A percentile compares a stretch with the other conserved stretches of the same genome.
Conservation (phyloP, 129 eudicot species). For the Mikania micrantha region DNA sequence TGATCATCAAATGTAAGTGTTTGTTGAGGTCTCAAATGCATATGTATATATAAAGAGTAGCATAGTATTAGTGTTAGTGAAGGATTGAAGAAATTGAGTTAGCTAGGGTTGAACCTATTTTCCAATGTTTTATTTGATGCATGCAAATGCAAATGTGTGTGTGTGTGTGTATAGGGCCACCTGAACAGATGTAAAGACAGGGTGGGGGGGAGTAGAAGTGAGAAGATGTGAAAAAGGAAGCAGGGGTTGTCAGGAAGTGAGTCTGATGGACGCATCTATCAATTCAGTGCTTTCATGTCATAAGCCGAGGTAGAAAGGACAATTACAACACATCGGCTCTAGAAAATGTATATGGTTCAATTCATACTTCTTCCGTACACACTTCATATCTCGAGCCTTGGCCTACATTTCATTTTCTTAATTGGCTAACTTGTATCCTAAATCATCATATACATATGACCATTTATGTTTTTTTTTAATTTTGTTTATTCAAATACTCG, state of each 20-base stretch:
- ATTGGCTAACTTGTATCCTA: background rate
- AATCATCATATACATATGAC: background rate
- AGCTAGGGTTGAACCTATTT: slow-evolving; percentile 24
- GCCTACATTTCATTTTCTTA: background rate
- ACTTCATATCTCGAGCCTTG: background rate
- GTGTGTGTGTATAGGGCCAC: slow-evolving; percentile 24
- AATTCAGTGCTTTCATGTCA: slow-evolving; percentile 67
- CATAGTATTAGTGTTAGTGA: background rate
- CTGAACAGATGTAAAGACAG: slow-evolving; percentile 46
- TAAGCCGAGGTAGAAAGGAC: slow-evolving; percentile 65
- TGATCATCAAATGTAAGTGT: slow-evolving; percentile 13
- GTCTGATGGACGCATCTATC: slow-evolving; percentile 80
- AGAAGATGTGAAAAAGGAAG: slow-evolving; percentile 1
- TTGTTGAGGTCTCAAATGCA: slow-evolving; percentile 38
- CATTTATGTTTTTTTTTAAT: background rate
- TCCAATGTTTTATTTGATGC: slow-evolving; percentile 17
- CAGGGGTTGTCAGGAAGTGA: slow-evolving; percentile 19
- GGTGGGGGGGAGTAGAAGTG: too few species aligned
- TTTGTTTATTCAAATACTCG: too few species aligned
- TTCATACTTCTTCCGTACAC: background rate
- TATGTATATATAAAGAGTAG: slow-evolving; percentile 16
- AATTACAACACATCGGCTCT: background rate
- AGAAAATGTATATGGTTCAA: slow-evolving; percentile 9
- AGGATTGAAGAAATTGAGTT: background rate
- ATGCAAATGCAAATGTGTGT: too few species aligned